Evolutionary conservation across 73 alveolate genomes (phyloP).

Genomic region (Paramecium octaurelia): DNA sequence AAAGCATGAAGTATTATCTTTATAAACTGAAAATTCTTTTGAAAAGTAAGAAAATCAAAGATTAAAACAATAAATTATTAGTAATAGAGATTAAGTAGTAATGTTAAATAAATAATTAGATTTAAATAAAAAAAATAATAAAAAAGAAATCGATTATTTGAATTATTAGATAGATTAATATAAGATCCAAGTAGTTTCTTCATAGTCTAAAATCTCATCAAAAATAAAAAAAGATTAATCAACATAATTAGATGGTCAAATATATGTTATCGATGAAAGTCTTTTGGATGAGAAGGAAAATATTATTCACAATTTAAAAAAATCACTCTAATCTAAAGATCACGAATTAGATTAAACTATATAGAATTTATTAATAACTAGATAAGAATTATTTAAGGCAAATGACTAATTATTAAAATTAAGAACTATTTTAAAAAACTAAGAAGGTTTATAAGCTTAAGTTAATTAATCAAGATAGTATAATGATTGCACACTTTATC

Average conservation of each 20-base stretch:
- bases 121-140: neutral
- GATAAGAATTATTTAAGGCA: neutral
- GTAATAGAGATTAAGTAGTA: neutral
- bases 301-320: neutral
- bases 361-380: neutral
- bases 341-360: neutral
- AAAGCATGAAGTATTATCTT: neutral
- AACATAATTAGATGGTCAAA: neutral
- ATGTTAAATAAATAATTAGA: neutral
- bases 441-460: neutral
- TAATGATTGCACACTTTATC: neutral
- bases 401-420: neutral
- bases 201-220: neutral
- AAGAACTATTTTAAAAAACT: neutral
- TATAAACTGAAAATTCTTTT: neutral
- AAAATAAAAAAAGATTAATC: neutral
- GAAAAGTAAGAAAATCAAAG: neutral
- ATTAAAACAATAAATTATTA: neutral
- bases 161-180: neutral
- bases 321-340: neutral
- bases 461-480: neutral
- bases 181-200: neutral
- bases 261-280: neutral
- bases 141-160: neutral
- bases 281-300: neutral